Conservation (phyloP, 495 filamentous ascomycete genomes). For the Penicillium salamii region DNA sequence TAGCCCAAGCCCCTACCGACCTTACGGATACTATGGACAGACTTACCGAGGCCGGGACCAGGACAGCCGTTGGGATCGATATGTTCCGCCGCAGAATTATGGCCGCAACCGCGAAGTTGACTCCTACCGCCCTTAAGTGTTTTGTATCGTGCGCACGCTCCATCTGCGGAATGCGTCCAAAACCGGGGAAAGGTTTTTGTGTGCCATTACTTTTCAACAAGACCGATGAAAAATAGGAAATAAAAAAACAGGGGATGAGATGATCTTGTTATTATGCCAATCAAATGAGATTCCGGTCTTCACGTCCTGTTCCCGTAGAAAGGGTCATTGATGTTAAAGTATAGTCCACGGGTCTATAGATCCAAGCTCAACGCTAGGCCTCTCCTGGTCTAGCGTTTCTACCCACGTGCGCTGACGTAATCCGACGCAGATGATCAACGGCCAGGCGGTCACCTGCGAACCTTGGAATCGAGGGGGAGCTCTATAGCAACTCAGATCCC, state of each 20-base stretch:
- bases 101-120: not conserved
- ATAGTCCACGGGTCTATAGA: not conserved
- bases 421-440: not conserved
- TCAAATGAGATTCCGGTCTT: not conserved
- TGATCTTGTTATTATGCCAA: not conserved
- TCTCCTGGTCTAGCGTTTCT: not conserved
- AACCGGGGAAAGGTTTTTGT: too few relatives aligned
- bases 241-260: too few relatives aligned
- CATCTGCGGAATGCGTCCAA: not conserved
- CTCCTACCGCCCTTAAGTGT: conserved; percentile 2
- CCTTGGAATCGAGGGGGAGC: conserved; percentile 2
- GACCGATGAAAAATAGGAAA: too few relatives aligned
- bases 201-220: too few relatives aligned
- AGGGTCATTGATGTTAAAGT: not conserved
- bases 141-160: not conserved
- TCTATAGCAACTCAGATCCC: too few relatives aligned
- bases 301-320: not conserved
- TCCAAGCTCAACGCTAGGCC: not conserved
- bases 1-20: not conserved
- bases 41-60: not conserved
- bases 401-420: not conserved
- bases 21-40: not conserved
- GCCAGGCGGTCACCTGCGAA: conserved; percentile 4
- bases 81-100: not conserved
- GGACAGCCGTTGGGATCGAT: not conserved